Base-by-base conservation (phyloP, 352 stramenopile genomes). In the Phytophthora kernoviae region DNA sequence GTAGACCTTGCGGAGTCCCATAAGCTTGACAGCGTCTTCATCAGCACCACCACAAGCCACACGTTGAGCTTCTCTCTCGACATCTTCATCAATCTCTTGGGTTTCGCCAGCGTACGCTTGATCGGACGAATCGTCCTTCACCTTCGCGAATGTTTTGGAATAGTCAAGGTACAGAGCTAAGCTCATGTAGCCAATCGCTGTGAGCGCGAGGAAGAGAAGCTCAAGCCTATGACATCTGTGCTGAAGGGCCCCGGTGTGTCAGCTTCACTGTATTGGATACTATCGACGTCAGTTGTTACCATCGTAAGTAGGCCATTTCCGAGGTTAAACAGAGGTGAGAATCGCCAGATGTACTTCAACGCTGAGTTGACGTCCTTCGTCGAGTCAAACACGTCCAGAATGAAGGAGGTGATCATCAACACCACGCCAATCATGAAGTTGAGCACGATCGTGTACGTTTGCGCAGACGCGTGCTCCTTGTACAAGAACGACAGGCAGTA, bases 1-100 rank as follows among this genome's bases (percentile, higher is more conserved):
- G 68, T 94, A 97, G 5, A 96, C 81, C 68, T 98, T 96, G 26
- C 65, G 65, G 2, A 81, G 55, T 26, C 66, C 80, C 17, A 94
- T 37, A 18, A 73, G 46, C 17, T 82, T 68, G 24, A 97, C 51
- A 21, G 65, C 46, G 8, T 79, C 62, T 6, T 40, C 8, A 17
- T 81, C 36, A 33, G 59, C 65, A 1, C 30, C 65, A 0, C 73
- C 73, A 5, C 26, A 26, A 1, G 20, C 26, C 10, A 84, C 75
- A 10, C 77, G 75, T 15, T 73, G 39, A 1, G 63, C 73, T 42
- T 87, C 77, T 0, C 50, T 27, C 14, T 43, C 39, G 0, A 87
- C 77, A 24, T 87, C 72, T 6, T 82, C 62, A 43, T 92, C 82
- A 27, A 81, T 63, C 12, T 84, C 67, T 11, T 70, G 54, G 10